A percentile compares a stretch with the other conserved stretches of the same genome.
Evolutionary conservation across 345 rosid genomes (phyloP).

Genomic region (Dipteronia dyeriana): DNA sequence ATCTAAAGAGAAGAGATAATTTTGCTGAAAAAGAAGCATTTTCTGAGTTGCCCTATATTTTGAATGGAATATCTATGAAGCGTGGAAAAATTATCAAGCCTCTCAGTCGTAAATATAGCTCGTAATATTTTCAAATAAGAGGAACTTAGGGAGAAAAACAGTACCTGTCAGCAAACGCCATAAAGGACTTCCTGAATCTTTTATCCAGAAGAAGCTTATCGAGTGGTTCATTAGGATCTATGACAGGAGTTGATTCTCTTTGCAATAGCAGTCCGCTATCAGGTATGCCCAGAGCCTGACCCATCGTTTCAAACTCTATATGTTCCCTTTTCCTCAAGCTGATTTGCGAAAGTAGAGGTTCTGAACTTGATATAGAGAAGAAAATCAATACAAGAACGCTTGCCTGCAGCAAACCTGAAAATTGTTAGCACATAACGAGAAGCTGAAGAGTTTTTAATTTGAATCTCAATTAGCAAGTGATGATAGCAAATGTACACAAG

Average conservation of each 20-base stretch:
- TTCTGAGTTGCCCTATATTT: not conserved
- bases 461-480: slow-evolving; percentile 8
- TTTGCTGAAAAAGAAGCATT: not conserved
- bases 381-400: slow-evolving; percentile 67
- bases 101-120: not conserved
- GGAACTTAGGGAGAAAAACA: slow-evolving; percentile 13
- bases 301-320: slow-evolving; percentile 67
- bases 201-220: slow-evolving; percentile 80
- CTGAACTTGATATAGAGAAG: slow-evolving; percentile 84
- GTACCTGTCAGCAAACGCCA: slow-evolving; percentile 93
- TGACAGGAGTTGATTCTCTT: slow-evolving; percentile 43
- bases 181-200: slow-evolving; percentile 78
- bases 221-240: slow-evolving; percentile 71
- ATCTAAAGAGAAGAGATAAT: not conserved
- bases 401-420: slow-evolving; percentile 48
- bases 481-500: not conserved
- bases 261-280: slow-evolving; percentile 73
- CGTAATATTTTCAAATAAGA: not conserved
- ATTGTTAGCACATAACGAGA: slow-evolving; percentile 32
- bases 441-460: slow-evolving; percentile 13
- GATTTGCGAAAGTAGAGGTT: slow-evolving; percentile 85
- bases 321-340: slow-evolving; percentile 73
- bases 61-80: not conserved
- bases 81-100: not conserved
- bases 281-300: slow-evolving; percentile 83